Conservation (phyloP, 177 flowering plant genomes). For the Vitis hybrid region DNA sequence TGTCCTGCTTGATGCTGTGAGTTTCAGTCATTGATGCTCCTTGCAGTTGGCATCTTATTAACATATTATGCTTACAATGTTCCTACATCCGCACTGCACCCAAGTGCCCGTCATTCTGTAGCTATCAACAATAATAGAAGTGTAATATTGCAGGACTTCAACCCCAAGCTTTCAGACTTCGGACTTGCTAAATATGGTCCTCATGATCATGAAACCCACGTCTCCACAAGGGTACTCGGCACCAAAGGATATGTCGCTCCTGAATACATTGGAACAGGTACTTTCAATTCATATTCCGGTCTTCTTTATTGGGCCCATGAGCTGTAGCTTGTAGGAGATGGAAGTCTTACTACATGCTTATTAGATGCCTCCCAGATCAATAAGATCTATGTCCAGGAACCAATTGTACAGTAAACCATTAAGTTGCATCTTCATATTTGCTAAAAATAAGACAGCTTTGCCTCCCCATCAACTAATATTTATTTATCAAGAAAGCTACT, state of each 20-base stretch:
- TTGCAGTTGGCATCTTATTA: background rate
- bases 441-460: background rate
- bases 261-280: conserved; percentile 38
- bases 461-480: background rate
- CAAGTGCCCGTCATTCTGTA: too few relatives aligned
- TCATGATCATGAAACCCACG: conserved; percentile 6
- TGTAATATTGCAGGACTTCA: conserved; percentile 30
- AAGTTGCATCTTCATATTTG: too few relatives aligned
- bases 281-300: background rate
- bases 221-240: conserved; percentile 20
- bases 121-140: background rate
- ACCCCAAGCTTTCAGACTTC: conserved; percentile 43
- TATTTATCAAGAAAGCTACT: background rate
- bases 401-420: too few relatives aligned
- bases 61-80: background rate
- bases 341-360: too few relatives aligned
- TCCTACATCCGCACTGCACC: too few relatives aligned
- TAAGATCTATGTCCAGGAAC: too few relatives aligned
- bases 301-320: too few relatives aligned
- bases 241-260: conserved; percentile 38
- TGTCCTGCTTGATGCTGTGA: conserved; percentile 33
- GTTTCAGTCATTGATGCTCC: conserved; percentile 2
- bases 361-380: too few relatives aligned
- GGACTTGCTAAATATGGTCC: conserved; percentile 46
- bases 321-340: too few relatives aligned